Percentiles rank a stretch among this genome's conserved stretches.
phyloP scores from a whole-genome alignment of 2,329 filamentous ascomycete species.

The Aspergillus ochraceoroseus region DNA sequence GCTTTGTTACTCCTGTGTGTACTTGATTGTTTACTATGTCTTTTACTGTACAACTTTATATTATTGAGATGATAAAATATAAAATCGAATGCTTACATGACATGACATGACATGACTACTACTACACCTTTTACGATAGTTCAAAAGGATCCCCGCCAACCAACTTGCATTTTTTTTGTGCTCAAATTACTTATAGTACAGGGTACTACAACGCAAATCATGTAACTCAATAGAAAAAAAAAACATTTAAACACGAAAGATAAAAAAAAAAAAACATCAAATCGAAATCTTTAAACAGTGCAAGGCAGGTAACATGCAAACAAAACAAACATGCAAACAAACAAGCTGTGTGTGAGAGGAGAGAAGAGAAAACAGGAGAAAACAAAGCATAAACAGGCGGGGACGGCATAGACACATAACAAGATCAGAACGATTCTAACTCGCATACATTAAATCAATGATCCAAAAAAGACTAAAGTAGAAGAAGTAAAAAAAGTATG shows the following conservation, averaged over 20 bases:
- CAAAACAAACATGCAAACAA: conserved; percentile 12
- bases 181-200: conserved; percentile 40
- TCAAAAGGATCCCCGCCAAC: conserved; percentile 33
- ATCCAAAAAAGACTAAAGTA: conserved; percentile 9
- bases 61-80: no score
- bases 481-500: conserved; percentile 18
- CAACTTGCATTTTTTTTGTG: conserved; percentile 27
- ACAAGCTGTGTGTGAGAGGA: conserved; percentile 17
- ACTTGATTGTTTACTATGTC: conserved; percentile 11
- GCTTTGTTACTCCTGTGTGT: conserved; percentile 37
- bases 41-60: neutral
- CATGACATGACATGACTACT: no score
- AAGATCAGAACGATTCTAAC: conserved; percentile 28
- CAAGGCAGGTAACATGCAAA: conserved; percentile 6
- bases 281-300: conserved; percentile 6
- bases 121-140: no score
- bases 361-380: conserved; percentile 13
- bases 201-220: conserved; percentile 32
- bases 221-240: conserved; percentile 29
- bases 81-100: no score
- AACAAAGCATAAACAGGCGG: conserved; percentile 19
- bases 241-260: conserved; percentile 12
- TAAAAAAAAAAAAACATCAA: conserved; percentile 1
- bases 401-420: conserved; percentile 28
- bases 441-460: conserved; percentile 21